These are phyloP conservation scores for Apiospora kogelbergensis DNA, from an alignment of 2,329 filamentous ascomycete genomes.

Conservation along the genomic window DNA sequence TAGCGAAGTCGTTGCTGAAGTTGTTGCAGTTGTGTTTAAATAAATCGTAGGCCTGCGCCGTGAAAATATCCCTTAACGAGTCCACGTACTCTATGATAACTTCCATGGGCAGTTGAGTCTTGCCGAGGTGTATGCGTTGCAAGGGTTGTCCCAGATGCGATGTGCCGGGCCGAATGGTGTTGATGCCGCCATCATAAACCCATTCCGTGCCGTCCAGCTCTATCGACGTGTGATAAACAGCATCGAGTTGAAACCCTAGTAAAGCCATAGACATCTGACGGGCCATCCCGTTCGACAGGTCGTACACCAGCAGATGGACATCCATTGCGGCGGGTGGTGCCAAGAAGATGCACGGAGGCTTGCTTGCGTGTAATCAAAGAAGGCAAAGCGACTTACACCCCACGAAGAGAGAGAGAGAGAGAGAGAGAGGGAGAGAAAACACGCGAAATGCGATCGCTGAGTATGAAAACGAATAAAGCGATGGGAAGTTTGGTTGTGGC, in stretches of 20 bases:
- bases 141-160: conserved; percentile 88
- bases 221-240: conserved; percentile 92
- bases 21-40: conserved; percentile 97
- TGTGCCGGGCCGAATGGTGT: conserved; percentile 74
- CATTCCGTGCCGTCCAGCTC: conserved; percentile 85
- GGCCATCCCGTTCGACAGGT: conserved; percentile 66
- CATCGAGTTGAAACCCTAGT: conserved; percentile 70
- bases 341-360: not conserved
- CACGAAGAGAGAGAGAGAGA: not conserved
- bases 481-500: not conserved
- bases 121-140: conserved; percentile 72
- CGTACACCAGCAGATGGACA: conserved; percentile 75
- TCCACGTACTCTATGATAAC: conserved; percentile 86
- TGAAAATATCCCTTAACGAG: conserved; percentile 80
- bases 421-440: no score
- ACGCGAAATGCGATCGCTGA: not conserved
- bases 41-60: conserved; percentile 82
- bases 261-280: conserved; percentile 54
- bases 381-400: not conserved
- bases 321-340: conserved; percentile 56
- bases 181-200: conserved; percentile 84
- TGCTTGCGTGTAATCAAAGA: not conserved
- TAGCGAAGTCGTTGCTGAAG: conserved; percentile 89
- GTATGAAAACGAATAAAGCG: not conserved
- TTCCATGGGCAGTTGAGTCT: conserved; percentile 75